Base-by-base conservation (phyloP, 495 filamentous ascomycete species). In the Aspergillus biplanus region DNA sequence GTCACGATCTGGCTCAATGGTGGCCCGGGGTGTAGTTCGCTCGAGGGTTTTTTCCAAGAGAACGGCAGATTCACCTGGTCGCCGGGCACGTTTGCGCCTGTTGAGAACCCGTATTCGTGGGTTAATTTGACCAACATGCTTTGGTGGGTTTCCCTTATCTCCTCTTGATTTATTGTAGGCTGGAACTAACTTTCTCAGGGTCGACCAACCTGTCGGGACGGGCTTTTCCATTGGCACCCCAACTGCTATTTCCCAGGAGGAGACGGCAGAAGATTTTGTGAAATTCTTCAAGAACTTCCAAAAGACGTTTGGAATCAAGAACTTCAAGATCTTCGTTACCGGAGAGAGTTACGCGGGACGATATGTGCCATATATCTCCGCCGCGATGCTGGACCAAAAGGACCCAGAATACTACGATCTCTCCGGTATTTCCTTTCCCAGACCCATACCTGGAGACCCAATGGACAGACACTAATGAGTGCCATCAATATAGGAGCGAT, bases 1-100 rank as follows among this genome's bases (percentile, higher is more conserved):
- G 82, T 93, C 55, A 78, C 85, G n/a, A 88, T 92, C 66, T 92
- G 88, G 73, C 67, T 91, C 27, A 91, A 91, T 67, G 89, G 89
- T 21, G 88, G 89, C 15, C 85, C 84, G 12, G 87, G 87, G 15
- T 90, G 87, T 70, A 87, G 84, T 62, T 90, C 87, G 1, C 82
- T 89, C 52, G 86, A 86, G 52, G 85, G 86, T 12, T 83, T 92
- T 35, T 74, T 90, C 12, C 86, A 90, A 67, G 87, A 88, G 60
- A 91, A 86, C 70, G 88, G 88, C 1, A 79, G 83, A 0, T 87
- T 90, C 64, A 44, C 82, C 8, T 91, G 87, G 86, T 80, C 82
- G 61, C 79, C 78, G 8, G 89, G 89, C 18, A 84, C 81, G 3
- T 84, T 79, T 62, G 78, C 77, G 18, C 86, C 87, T 4, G 76